Conservation (phyloP, 2,329 filamentous ascomycete genomes). For the Akanthomyces uredinophilus region DNA sequence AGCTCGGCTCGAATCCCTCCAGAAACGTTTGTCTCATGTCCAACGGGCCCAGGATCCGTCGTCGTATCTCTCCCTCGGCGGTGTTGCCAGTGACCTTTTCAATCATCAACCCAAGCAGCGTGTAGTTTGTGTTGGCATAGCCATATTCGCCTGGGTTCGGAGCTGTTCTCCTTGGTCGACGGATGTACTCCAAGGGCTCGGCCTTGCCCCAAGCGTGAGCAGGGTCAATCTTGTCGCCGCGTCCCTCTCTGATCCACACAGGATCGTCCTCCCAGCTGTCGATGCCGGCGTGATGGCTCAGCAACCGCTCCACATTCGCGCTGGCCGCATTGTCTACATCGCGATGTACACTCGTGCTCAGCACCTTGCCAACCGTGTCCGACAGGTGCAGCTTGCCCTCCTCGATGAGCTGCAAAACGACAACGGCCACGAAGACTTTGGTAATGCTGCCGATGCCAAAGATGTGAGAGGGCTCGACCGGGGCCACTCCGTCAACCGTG, state of each 20-base stretch:
- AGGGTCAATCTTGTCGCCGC: constrained; percentile 14
- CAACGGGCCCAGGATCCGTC: constrained; percentile 12
- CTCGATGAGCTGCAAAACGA: constrained; percentile 17
- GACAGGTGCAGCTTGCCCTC: constrained; percentile 15
- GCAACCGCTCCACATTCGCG: constrained; percentile 8
- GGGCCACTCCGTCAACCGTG: background rate
- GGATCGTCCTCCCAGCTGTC: constrained; percentile 18
- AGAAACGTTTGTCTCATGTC: constrained; percentile 14
- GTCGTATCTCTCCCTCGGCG: constrained; percentile 14
- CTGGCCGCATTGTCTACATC: constrained; percentile 14
- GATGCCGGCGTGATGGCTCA: constrained; percentile 17
- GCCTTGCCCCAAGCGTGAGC: constrained; percentile 14
- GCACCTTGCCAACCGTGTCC: constrained; percentile 12
- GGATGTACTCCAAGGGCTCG: constrained; percentile 17
- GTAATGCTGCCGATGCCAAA: constrained; percentile 19
- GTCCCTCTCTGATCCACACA: constrained; percentile 13
- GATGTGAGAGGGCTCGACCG: constrained; percentile 6
- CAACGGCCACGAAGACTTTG: constrained; percentile 17
- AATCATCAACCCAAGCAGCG: constrained; percentile 16
- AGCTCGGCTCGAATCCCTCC: constrained; percentile 13
- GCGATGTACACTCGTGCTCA: constrained; percentile 7
- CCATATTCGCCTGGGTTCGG: constrained; percentile 14
- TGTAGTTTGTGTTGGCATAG: constrained; percentile 18
- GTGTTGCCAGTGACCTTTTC: constrained; percentile 13
- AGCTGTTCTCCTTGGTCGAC: constrained; percentile 14